Evolutionary conservation across 1,284 basidiomycete species (phyloP).

Genomic region (Irpex rosettiformis): DNA sequence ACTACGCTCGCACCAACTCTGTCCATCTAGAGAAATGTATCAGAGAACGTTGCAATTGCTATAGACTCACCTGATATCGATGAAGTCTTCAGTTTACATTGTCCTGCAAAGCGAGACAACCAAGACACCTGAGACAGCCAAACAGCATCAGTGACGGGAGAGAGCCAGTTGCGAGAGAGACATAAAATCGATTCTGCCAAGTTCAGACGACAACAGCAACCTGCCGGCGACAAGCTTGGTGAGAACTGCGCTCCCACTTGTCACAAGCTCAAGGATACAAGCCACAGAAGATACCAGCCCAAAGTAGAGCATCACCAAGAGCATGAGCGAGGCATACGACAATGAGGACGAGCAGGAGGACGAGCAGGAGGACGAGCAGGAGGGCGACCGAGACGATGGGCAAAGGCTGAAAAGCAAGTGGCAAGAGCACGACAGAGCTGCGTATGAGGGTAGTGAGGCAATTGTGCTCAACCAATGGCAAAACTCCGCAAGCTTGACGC

Average conservation of each 20-base stretch:
- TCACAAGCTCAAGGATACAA: constrained; percentile 5
- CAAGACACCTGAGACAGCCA: too few relatives aligned
- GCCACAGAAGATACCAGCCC: not conserved
- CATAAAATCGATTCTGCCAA: not conserved
- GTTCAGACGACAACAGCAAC: not conserved
- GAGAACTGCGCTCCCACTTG: constrained; percentile 50
- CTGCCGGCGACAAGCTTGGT: constrained; percentile 33
- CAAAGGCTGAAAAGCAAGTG: not conserved
- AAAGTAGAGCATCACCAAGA: not conserved
- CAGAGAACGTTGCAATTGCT: not conserved
- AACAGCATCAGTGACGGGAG: not conserved
- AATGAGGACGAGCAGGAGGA: not conserved
- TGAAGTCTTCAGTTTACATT: too few relatives aligned
- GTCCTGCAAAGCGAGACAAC: too few relatives aligned
- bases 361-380: not conserved
- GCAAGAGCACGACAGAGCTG: constrained; percentile 5
- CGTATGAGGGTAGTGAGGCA: constrained; percentile 28
- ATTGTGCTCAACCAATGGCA: constrained; percentile 33
- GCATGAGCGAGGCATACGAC: not conserved
- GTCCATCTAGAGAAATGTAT: constrained; percentile 11
- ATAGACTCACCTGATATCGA: not conserved
- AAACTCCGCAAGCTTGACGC: constrained; percentile 21
- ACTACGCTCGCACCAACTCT: constrained; percentile 31
- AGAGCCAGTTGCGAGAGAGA: constrained; percentile 1
- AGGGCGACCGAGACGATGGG: not conserved